Evolutionary conservation across 2,329 filamentous ascomycete species (phyloP), one percentile per base, ranked within the genome.

Genomic region (Ascochyta pisi): DNA sequence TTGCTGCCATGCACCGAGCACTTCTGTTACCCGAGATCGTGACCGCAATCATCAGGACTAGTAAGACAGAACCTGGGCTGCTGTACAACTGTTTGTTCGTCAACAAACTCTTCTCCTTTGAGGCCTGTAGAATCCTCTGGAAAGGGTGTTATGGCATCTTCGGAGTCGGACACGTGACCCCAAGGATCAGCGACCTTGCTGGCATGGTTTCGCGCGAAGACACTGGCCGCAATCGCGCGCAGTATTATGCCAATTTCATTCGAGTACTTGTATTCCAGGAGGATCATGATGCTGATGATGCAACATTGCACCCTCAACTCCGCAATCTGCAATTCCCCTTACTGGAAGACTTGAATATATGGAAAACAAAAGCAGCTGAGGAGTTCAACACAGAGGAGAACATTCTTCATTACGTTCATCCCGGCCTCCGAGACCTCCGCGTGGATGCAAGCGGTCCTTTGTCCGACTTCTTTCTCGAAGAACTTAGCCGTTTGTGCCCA

Each of bases 81-180:
- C 35, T 48, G 4, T 39, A 48, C 13, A 39, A 26, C 35, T 39
- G 45, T 16, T n/a, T 48, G 10, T 24, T 39, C 22, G 45, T 48
- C 24, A 48, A 48, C 35, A 48, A 31, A 16, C 26, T 39, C 2
- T 48, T 39, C 35, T 48, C 9, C 3, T 13, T 29, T 15, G 45
- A 48, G 34, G 34, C 45, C 8, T 29, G 45, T 16, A 15, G 45
- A 6, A 39, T 48, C 7, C 24, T 48, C n/a, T 48, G 45, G 45
- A 39, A 39, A 39, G 35, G 34, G 3, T 39, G 45, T 16, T 39
- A 48, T 22, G 34, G 34, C n/a, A 23, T n/a, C 24, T 39, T 39
- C 6, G 35, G 26, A 5, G 35, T 39, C 2, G 45, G 34, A 22
- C 45, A 39, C 15, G 26, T 33, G 6, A 29, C 34, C 4, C 45